Conservation (phyloP, 2,329 filamentous ascomycete genomes). For the Colletotrichum brevisporum region DNA sequence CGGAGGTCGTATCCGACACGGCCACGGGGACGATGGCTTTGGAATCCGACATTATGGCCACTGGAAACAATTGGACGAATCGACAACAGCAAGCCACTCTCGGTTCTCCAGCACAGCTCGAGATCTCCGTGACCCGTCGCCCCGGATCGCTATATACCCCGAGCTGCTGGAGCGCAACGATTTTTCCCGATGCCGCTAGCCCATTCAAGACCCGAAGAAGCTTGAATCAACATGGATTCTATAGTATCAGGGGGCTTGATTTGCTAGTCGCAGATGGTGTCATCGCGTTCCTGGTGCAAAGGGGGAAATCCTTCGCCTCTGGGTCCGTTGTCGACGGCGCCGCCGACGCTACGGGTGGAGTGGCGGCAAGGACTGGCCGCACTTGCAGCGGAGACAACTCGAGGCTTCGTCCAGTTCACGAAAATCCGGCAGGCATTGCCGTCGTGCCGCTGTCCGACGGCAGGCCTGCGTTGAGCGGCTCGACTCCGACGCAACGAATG, state of each 20-base stretch:
- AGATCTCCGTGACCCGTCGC: not conserved
- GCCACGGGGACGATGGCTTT: constrained; percentile 16
- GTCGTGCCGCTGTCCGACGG: constrained; percentile 7
- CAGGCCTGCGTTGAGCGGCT: constrained; percentile 3
- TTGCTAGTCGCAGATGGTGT: constrained; percentile 19
- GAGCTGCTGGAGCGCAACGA: constrained; percentile 15
- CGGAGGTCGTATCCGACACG: constrained; percentile 11
- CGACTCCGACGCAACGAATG: constrained; percentile 10
- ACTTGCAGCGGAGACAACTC: not conserved
- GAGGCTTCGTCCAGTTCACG: not conserved
- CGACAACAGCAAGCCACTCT: not conserved
- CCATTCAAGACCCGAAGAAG: not conserved
- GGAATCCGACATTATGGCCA: constrained; percentile 9
- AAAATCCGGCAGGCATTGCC: not conserved
- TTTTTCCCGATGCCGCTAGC: constrained; percentile 25
- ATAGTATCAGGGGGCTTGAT: not conserved
- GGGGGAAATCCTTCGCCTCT: not conserved
- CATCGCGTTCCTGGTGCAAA: not conserved
- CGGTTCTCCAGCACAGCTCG: not conserved
- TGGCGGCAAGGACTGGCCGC: not conserved
- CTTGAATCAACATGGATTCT: not conserved
- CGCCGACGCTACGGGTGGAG: constrained; percentile 8
- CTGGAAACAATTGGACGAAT: accelerated
- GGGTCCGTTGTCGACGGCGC: constrained; percentile 1
- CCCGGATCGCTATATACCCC: constrained; percentile 30